These are phyloP conservation scores for Tilletia indica DNA, from an alignment of 1,284 basidiomycete species.

Conservation along the genomic window DNA sequence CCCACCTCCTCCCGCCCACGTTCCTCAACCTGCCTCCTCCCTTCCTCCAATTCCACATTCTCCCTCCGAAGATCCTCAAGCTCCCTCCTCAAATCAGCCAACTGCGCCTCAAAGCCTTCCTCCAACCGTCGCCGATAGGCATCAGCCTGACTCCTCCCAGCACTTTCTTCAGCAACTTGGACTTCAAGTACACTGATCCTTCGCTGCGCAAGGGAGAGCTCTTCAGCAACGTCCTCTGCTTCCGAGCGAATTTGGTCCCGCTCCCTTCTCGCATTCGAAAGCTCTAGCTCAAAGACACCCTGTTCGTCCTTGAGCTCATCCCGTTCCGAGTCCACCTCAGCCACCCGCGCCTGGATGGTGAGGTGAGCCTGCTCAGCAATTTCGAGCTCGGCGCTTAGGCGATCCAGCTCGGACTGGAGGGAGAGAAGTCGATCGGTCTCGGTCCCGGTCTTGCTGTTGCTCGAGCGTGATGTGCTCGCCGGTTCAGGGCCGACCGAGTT, in stretches of 20 bases:
- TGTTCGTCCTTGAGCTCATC: conserved; percentile 13
- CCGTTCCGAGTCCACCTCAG: conserved; percentile 2
- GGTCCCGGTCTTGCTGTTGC: not conserved
- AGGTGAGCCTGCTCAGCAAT: not conserved
- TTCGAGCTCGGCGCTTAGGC: not conserved
- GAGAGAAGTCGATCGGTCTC: not conserved
- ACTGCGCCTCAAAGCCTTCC: conserved; percentile 7
- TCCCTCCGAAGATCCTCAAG: not conserved
- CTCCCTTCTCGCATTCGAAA: not conserved
- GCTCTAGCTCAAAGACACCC: not conserved
- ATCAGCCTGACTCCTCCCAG: not conserved
- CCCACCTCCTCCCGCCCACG: not conserved
- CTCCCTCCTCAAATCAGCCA: not conserved
- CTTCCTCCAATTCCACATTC: not conserved
- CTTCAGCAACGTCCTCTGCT: not conserved
- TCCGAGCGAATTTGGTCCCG: not conserved
- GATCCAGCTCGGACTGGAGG: not conserved
- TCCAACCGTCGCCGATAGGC: conserved; percentile 10
- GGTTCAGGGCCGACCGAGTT: not conserved
- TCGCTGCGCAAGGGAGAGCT: not conserved
- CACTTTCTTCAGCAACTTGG: conserved; percentile 12
- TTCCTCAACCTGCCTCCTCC: not conserved
- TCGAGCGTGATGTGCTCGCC: not conserved
- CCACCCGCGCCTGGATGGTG: not conserved
- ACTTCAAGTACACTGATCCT: not conserved